Evolutionary conservation across 495 filamentous ascomycete species (phyloP).

Genomic region (Podospora tetraspora): DNA sequence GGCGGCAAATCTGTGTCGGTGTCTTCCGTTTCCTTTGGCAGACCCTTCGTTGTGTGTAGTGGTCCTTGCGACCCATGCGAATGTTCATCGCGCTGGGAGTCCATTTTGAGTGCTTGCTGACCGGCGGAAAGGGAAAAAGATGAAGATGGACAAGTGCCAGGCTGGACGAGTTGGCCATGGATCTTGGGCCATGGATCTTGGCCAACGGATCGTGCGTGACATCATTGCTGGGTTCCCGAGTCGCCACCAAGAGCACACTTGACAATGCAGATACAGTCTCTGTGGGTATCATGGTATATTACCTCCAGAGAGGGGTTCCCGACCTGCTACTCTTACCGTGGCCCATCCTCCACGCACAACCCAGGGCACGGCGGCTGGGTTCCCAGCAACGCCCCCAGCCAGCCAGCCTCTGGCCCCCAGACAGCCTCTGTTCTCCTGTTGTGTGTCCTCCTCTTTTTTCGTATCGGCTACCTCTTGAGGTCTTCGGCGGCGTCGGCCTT

Average conservation of each 20-base stretch:
- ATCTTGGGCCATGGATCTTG: too few species aligned
- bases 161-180: background rate
- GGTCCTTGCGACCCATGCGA: background rate
- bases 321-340: background rate
- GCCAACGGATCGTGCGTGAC: background rate
- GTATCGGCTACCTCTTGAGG: background rate
- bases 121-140: background rate
- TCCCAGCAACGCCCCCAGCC: too few species aligned
- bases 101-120: background rate
- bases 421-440: too few species aligned
- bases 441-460: background rate
- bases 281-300: background rate
- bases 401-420: too few species aligned
- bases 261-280: background rate
- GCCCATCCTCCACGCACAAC: background rate
- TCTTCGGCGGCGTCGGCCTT: slow-evolving; percentile 25
- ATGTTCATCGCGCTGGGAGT: background rate
- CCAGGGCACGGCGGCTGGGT: too few species aligned
- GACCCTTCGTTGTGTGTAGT: background rate
- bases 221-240: background rate
- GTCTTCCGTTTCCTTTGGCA: background rate
- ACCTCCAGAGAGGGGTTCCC: background rate
- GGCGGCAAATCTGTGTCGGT: background rate
- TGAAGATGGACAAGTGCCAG: background rate
- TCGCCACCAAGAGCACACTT: background rate